Base-by-base conservation (phyloP, 2,329 filamentous ascomycete genomes). In the Fusarium cyanostomum region DNA sequence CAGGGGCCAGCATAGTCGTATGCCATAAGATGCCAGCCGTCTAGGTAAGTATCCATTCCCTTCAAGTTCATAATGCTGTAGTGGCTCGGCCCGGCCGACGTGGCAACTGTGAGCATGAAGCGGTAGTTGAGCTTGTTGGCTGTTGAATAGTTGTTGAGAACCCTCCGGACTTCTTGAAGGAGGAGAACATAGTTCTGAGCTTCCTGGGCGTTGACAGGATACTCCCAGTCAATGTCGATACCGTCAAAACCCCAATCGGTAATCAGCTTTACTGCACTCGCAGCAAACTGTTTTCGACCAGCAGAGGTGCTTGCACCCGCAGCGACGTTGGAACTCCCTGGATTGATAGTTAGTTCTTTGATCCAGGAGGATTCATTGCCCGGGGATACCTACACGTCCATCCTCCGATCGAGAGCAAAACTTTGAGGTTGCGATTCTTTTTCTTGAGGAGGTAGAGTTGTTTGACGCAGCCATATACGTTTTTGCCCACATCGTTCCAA, bases 391-490 rank as follows among this genome's bases (percentile, higher is more conserved):
- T 21, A 21, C 21, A 21, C 4, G 21, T 21, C 21, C 21, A 21
- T 6, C 21, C 21, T 6, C 21, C 21, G 21, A 21, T 21, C 21
- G 21, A 21, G 21, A 43, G 12, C 28, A 51, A 34, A 41, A 90
- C 83, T 77, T 96, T 96, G 55, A 96, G 77, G 49, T 91, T 86
- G 16, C 92, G 86, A 73, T 96, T 86, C 66, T 82, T 78, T 77
- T 92, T 89, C 81, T 96, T 96, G 49, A 91, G 82, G 1, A 92
- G 76, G 73, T 84, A 92, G 2, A 96, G 79, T 72, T 94, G 91
- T 77, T 93, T 93, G 62, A 92, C 75, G 71, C 87, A 90, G 35
- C 92, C 92, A 70, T 92, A 93, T 46, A 88, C 86, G 71, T 94
- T 92, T 56, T 79, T 86, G 5, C 86, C 79, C 7, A 56, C 60